These are phyloP conservation scores for Zarea fungicola DNA, from an alignment of 2,329 filamentous ascomycete species.

Conservation along the genomic window DNA sequence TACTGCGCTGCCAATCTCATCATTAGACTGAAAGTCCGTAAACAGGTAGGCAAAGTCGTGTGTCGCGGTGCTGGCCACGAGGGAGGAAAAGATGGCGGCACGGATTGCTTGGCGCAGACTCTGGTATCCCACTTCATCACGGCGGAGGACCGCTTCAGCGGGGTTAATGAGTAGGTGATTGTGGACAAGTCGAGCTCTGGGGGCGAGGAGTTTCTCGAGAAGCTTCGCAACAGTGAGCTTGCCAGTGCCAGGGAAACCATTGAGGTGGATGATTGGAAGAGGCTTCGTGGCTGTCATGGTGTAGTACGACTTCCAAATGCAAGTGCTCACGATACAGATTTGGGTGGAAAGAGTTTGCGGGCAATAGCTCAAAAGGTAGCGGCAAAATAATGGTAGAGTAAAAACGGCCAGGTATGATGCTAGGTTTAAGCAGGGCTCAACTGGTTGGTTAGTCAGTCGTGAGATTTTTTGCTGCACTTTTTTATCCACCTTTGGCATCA, in stretches of 20 bases:
- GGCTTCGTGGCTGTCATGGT: neutral
- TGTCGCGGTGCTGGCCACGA: neutral
- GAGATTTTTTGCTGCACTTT: too few relatives aligned
- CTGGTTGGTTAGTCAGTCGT: too few relatives aligned
- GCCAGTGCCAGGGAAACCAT: slow-evolving; percentile 13
- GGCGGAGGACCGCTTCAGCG: slow-evolving; percentile 8
- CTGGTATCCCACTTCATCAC: slow-evolving; percentile 10
- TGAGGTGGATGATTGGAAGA: slow-evolving; percentile 6
- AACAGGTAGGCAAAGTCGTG: slow-evolving; percentile 9
- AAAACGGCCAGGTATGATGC: too few relatives aligned
- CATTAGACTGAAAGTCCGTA: slow-evolving; percentile 13
- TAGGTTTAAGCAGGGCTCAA: too few relatives aligned
- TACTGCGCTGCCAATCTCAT: slow-evolving; percentile 2
- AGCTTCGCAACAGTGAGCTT: slow-evolving; percentile 13
- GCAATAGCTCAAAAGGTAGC: too few relatives aligned
- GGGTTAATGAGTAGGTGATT: slow-evolving; percentile 15
- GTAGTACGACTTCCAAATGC: too few relatives aligned
- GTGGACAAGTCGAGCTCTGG: slow-evolving; percentile 4
- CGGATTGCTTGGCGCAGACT: slow-evolving; percentile 9
- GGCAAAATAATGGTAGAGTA: too few relatives aligned
- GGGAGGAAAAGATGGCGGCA: neutral
- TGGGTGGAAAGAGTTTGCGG: too few relatives aligned
- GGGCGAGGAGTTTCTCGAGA: neutral
- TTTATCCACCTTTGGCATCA: too few relatives aligned
- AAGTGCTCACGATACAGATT: too few relatives aligned